Base-by-base conservation (phyloP, 208 protist species). In the Kentomonas sorsogonicus region DNA sequence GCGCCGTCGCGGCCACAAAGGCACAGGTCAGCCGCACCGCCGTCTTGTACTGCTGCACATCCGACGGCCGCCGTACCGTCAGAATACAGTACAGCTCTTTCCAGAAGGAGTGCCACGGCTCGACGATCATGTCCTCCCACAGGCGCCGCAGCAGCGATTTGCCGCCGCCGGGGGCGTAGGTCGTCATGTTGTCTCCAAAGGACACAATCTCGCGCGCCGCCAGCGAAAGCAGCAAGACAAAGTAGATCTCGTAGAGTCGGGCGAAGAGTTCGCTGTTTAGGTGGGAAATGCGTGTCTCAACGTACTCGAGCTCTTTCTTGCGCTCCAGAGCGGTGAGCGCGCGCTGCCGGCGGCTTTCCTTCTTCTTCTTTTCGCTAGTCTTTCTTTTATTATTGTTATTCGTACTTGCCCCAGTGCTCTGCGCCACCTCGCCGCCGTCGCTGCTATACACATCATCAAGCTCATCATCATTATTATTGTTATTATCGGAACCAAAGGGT, bases 31-130 rank as follows among this genome's bases (percentile, higher is more conserved):
- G 64, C 48, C 75, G 74, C 34, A 86, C 70, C 1, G 70, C 74
- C 60, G 81, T 71, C 68, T 82, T 86, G 33, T 74, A 34, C 10
- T 69, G 40, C 2, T 74, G 69, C 18, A 73, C 62, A 62, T 82
- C 72, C 40, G 44, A 40, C 2, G 71, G 79, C 11, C 66, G 65
- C 20, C 66, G 51, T 11, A 86, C 63, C 18, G 70, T 73, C 22
- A 86, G 31, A 36, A 63, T 67, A 44, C 66, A 66, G 46, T 61
- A 74, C 45, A 79, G 46, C 52, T 79, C 74, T 15, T 63, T 40
- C 64, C 70, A 81, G 52, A 86, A 79, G 54, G 70, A 57, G n/a
- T 69, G 53, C 71, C 69, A 86, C 30, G 68, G 60, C 34, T 86
- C 79, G 23, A 74, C 31, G 23, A 86, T 65, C 40, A 81, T 72